Evolutionary conservation across 345 rosid genomes (phyloP).

Genomic region (Eutrema japonicum): DNA sequence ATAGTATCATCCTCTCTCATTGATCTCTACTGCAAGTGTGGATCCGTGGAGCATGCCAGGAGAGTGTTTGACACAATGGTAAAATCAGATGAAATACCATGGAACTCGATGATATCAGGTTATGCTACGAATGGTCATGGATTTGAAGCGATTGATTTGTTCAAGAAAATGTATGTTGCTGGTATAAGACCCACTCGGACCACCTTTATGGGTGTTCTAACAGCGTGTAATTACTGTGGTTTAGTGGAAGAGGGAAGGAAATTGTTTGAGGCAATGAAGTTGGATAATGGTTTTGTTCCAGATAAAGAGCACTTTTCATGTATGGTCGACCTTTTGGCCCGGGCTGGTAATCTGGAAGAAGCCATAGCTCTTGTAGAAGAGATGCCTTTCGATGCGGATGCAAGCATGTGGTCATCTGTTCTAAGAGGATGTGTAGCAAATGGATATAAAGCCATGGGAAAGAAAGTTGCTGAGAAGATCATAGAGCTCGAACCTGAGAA

Average conservation of each 20-base stretch:
- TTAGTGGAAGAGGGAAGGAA: slow-evolving; percentile 70
- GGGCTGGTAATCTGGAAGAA: slow-evolving; percentile 73
- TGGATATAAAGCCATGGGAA: slow-evolving; percentile 68
- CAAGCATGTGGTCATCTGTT: slow-evolving; percentile 73
- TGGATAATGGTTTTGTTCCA: slow-evolving; percentile 59
- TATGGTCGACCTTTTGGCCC: slow-evolving; percentile 80
- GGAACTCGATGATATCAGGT: slow-evolving; percentile 91
- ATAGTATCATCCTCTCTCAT: slow-evolving; percentile 73
- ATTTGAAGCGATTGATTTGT: slow-evolving; percentile 60
- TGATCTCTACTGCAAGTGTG: slow-evolving; percentile 78
- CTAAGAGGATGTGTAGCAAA: slow-evolving; percentile 77
- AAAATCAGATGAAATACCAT: slow-evolving; percentile 65
- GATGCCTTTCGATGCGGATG: slow-evolving; percentile 70
- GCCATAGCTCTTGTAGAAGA: slow-evolving; percentile 60
- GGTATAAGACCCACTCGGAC: slow-evolving; percentile 54
- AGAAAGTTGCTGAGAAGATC: slow-evolving; percentile 66
- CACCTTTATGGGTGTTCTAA: slow-evolving; percentile 66
- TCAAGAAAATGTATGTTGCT: slow-evolving; percentile 65
- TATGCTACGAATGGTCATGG: slow-evolving; percentile 87
- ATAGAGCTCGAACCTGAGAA: slow-evolving; percentile 82
- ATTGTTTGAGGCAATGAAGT: slow-evolving; percentile 65
- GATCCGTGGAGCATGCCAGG: slow-evolving; percentile 53
- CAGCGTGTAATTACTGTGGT: slow-evolving; percentile 89
- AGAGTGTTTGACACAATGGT: slow-evolving; percentile 62
- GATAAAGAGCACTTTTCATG: slow-evolving; percentile 79